Evolutionary conservation across 305 asterid species (phyloP), one percentile per base, ranked within the genome.

Genomic region (Salvia sclarea): DNA sequence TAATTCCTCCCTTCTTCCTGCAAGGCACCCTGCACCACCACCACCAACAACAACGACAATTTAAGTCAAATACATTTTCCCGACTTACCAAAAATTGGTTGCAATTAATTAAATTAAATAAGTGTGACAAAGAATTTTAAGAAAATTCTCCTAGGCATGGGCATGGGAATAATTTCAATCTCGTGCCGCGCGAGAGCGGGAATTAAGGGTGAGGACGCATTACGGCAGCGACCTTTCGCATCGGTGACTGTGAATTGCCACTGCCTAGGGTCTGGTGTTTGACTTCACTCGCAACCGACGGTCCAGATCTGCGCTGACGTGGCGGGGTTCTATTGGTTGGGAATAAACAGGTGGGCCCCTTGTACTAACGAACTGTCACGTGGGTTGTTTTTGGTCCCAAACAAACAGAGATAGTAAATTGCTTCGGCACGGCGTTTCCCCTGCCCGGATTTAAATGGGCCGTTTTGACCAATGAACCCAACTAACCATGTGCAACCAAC

Each of bases 1-100:
- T 78, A 22, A 91, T 76, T 11, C 97, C 97, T 6, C 97, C 97
- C 14, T 53, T 69, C 74, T 87, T 91, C 75, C 83, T 76, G 67
- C 97, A 91, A 7, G 97, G 80, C 57, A 91, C 93, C 76, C 97
- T 91, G 84, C 75, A 72, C 8, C 37, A 55, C 56, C 14, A 18
- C 35, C 52, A 57, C 2, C 33, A 28, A n/a, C n/a, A n/a, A n/a
- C n/a, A n/a, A n/a, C n/a, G n/a, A n/a, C n/a, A n/a, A n/a, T n/a
- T n/a, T n/a, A n/a, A n/a, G n/a, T n/a, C n/a, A n/a, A n/a, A n/a
- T n/a, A n/a, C n/a, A n/a, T n/a, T n/a, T n/a, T n/a, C n/a, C n/a
- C n/a, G n/a, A n/a, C n/a, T n/a, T n/a, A n/a, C n/a, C n/a, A n/a
- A n/a, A 25, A 28, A 28, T 28, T 28, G 5, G 0, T 28, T 35